Percentiles rank a stretch among this genome's conserved stretches.
These are phyloP conservation scores for Emmonsiellopsis sp. DNA, from an alignment of 2,329 filamentous ascomycete genomes.

Conservation along the genomic window DNA sequence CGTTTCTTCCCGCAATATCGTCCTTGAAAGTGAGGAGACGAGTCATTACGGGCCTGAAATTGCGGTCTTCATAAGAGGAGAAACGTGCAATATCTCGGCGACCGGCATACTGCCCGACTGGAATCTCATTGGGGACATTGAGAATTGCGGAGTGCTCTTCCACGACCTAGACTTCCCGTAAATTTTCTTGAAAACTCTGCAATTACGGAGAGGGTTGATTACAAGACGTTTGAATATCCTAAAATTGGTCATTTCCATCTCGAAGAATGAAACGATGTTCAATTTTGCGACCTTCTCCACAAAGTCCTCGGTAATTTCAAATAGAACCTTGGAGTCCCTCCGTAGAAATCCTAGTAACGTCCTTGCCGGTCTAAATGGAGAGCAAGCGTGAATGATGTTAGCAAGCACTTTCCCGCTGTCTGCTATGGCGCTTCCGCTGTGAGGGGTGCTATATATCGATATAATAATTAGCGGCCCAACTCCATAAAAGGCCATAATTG, in stretches of 20 bases:
- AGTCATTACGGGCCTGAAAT: conserved; percentile 2
- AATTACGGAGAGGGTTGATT: not conserved
- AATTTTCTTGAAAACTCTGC: not conserved
- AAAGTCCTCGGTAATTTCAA: conserved; percentile 4
- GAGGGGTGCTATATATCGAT: not conserved
- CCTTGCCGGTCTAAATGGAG: not conserved
- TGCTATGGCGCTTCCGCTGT: not conserved
- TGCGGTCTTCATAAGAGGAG: conserved; percentile 1
- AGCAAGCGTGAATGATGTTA: not conserved
- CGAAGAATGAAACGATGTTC: conserved; percentile 1
- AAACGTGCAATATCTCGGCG: conserved; percentile 9
- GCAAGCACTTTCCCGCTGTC: not conserved
- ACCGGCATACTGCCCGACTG: not conserved
- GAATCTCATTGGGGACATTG: not conserved
- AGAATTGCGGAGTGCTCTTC: not conserved
- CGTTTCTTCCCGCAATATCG: not conserved
- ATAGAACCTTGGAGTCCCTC: conserved; percentile 1
- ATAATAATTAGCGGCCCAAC: not conserved
- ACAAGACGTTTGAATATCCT: not conserved
- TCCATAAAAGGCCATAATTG: not conserved
- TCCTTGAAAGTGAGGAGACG: conserved; percentile 1
- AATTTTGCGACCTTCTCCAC: conserved; percentile 1
- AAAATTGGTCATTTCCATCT: not conserved
- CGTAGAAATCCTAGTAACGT: not conserved
- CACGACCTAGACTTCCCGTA: not conserved